Conservation (phyloP, 768 basidiomycete genomes). For the Lactarius sp. region DNA sequence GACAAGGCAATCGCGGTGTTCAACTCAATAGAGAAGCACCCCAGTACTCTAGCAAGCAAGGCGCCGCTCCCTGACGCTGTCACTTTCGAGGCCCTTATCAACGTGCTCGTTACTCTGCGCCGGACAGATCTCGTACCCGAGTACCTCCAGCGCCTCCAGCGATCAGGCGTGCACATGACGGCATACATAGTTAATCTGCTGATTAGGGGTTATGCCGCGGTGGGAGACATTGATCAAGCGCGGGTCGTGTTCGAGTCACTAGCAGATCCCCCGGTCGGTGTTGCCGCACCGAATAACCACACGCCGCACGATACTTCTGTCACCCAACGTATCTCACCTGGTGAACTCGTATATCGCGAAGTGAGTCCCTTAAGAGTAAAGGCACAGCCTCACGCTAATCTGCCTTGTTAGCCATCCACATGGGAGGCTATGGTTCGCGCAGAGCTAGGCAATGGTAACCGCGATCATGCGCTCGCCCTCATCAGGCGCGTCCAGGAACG, state of each 20-base stretch:
- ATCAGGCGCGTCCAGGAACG: constrained; percentile 69
- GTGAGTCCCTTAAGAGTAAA: constrained; percentile 37
- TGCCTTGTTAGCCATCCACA: constrained; percentile 63
- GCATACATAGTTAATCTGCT: constrained; percentile 91
- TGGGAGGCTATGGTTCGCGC: constrained; percentile 96
- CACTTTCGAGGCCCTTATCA: constrained; percentile 86
- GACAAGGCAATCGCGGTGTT: constrained; percentile 73
- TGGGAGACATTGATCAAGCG: constrained; percentile 65
- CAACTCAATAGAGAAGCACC: constrained; percentile 60
- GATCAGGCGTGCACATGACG: constrained; percentile 74
- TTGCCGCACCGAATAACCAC: constrained; percentile 89
- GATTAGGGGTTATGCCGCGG: constrained; percentile 66
- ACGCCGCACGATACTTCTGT: constrained; percentile 54
- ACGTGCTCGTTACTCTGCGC: constrained; percentile 73
- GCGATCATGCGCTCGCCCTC: constrained; percentile 61
- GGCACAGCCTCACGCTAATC: background rate
- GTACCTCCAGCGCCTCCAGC: constrained; percentile 58
- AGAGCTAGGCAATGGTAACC: constrained; percentile 76
- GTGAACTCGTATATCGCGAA: constrained; percentile 77
- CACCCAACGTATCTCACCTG: constrained; percentile 35
- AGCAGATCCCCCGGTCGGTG: constrained; percentile 72
- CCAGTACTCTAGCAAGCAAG: constrained; percentile 35
- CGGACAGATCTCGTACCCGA: constrained; percentile 70
- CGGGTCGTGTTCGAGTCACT: constrained; percentile 76
- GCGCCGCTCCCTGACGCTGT: constrained; percentile 67